A percentile compares a stretch with the other conserved stretches of the same genome.
phyloP scores from a whole-genome alignment of 2,329 filamentous ascomycete species.

The Exophiala lecanii-corni region DNA sequence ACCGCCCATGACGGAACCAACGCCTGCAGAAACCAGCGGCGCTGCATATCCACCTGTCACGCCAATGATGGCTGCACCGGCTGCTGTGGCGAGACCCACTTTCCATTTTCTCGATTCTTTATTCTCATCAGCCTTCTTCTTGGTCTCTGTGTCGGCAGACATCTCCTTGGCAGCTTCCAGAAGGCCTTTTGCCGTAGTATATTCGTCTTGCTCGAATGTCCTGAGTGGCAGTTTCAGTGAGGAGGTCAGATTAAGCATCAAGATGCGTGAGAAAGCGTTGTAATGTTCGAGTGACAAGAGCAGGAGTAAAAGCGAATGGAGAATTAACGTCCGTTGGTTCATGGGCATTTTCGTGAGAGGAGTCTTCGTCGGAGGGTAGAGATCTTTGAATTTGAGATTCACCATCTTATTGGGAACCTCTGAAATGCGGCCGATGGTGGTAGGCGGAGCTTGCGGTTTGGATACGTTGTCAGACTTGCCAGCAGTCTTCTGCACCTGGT shows the following conservation, averaged over 20 bases:
- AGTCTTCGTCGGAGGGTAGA: slow-evolving; percentile 59
- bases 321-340: slow-evolving; percentile 60
- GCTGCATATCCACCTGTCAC: slow-evolving; percentile 75
- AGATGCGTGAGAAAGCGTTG: slow-evolving; percentile 64
- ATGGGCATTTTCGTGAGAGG: slow-evolving; percentile 55
- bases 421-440: slow-evolving; percentile 12
- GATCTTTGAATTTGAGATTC: slow-evolving; percentile 35
- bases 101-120: slow-evolving; percentile 67
- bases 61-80: slow-evolving; percentile 80
- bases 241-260: slow-evolving; percentile 66
- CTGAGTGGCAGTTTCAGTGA: slow-evolving; percentile 65
- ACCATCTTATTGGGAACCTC: slow-evolving; percentile 13
- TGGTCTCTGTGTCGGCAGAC: slow-evolving; percentile 70
- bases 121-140: slow-evolving; percentile 65
- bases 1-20: slow-evolving; percentile 75
- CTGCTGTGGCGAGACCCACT: slow-evolving; percentile 81
- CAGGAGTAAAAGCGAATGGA: slow-evolving; percentile 69
- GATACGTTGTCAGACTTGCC: slow-evolving; percentile 11
- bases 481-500: slow-evolving; percentile 31
- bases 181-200: slow-evolving; percentile 68
- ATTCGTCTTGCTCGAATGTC: slow-evolving; percentile 66
- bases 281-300: slow-evolving; percentile 75
- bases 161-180: slow-evolving; percentile 72
- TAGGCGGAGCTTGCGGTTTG: slow-evolving; percentile 12
- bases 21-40: slow-evolving; percentile 69